Base-by-base conservation (phyloP, 2,329 filamentous ascomycete species). In the Beauveria medogensis region DNA sequence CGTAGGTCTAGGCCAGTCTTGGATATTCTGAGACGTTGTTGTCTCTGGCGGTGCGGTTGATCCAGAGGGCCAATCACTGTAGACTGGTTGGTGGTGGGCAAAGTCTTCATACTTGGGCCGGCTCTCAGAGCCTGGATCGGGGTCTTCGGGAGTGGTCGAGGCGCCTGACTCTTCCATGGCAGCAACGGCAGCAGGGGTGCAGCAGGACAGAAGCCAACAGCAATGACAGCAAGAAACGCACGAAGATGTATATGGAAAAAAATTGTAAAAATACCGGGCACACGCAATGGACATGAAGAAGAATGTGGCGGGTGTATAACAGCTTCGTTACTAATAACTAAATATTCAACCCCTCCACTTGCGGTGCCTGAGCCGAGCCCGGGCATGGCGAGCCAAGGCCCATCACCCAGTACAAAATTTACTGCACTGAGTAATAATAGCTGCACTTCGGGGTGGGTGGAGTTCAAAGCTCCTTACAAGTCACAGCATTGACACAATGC, bases 31-130 rank as follows among this genome's bases (percentile, higher is more conserved):
- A 41, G 58, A 55, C 34, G 58, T 30, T 50, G 50, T 34, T 43
- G 51, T 55, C 50, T 54, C 51, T 41, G 56, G 56, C 7, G 56
- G 48, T 20, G 43, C 51, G 30, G 43, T 43, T 50, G 58, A 55
- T 26, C 40, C 58, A 41, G 58, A 20, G 12, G 58, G 58, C 58
- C 58, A 60, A n/a, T 60, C 51, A 30, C 34, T 26, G 47, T 60
- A 60, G 8, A 60, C 51, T 10, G 44, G 55, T 50, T 55, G 51
- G 51, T 60, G 58, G 58, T 60, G 58, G 28, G 58, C 51, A 60
- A 60, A 60, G 51, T 61, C 60, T 57, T 61, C 60, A 28, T 61
- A 56, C 16, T 60, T 60, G 50, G 58, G 58, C n/a, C 58, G 53
- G 43, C 30, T 44, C 20, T 41, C 60, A 34, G 60, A 61, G 47